Conservation (phyloP, 371 early-diverging fungal species). For the Chytridium lagenaria region DNA sequence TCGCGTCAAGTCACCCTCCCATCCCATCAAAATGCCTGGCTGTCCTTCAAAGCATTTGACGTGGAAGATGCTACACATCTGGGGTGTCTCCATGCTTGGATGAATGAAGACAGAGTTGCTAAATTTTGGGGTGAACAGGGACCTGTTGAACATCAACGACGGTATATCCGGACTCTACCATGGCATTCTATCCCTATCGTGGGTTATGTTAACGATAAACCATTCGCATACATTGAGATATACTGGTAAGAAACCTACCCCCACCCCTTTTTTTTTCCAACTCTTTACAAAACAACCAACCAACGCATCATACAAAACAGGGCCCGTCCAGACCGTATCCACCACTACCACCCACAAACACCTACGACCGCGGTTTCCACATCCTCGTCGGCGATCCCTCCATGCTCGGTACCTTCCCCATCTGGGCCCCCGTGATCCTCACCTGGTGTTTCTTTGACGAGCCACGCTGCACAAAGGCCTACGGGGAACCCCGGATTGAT, state of each 20-base stretch:
- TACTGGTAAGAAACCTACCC: no score
- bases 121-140: constrained; percentile 41
- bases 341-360: background rate
- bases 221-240: constrained; percentile 38
- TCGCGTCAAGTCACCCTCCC: background rate
- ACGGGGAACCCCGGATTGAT: constrained; percentile 29
- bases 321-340: background rate
- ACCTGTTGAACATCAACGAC: constrained; percentile 17
- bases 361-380: constrained; percentile 35
- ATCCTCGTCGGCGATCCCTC: constrained; percentile 29
- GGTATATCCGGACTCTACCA: constrained; percentile 20
- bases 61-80: constrained; percentile 21
- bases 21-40: constrained; percentile 10
- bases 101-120: constrained; percentile 31
- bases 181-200: constrained; percentile 32
- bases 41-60: constrained; percentile 18
- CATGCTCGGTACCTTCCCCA: constrained; percentile 22
- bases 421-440: constrained; percentile 26
- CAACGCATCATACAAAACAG: background rate
- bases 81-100: constrained; percentile 31
- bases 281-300: constrained; percentile 3
- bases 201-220: constrained; percentile 28
- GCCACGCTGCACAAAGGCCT: background rate
- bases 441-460: constrained; percentile 21
- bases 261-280: constrained; percentile 13